phyloP scores from a whole-genome alignment of 768 basidiomycete species.

The Auricularia sp. region DNA sequence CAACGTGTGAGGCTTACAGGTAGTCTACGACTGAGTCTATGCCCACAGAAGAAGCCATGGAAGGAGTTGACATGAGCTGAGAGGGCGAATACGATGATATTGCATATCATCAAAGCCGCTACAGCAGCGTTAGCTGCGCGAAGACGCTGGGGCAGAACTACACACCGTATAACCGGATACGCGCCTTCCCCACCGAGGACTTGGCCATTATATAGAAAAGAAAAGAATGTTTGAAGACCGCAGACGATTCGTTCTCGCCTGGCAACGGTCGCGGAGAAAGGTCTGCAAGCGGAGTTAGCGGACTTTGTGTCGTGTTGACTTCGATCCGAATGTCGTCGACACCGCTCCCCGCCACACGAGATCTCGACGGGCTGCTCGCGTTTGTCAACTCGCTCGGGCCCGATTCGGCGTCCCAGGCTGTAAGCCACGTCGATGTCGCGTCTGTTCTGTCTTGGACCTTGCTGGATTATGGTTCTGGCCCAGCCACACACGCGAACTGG shows the following conservation, averaged over 20 bases:
- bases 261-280: no score
- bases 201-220: no score
- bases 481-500: not conserved
- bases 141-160: not conserved
- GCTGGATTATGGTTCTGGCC: not conserved
- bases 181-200: not conserved
- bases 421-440: not conserved
- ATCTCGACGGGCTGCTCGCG: not conserved
- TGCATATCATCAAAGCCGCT: not conserved
- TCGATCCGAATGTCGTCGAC: no score
- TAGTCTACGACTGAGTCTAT: not conserved
- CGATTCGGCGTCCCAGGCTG: not conserved
- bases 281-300: no score
- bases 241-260: no score
- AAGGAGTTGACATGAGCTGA: slow-evolving; percentile 45
- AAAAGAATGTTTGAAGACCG: no score
- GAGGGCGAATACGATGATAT: slow-evolving; percentile 35
- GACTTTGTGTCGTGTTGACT: no score
- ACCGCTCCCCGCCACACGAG: not conserved
- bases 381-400: not conserved
- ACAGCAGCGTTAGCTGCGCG: not conserved
- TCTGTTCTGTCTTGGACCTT: not conserved
- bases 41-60: slow-evolving; percentile 53
- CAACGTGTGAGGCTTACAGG: slow-evolving; percentile 6
- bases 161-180: not conserved